Percentiles rank a stretch among this genome's conserved stretches.
Evolutionary conservation across 768 basidiomycete species (phyloP).

Genomic region (Sporobolomyces phaffii): DNA sequence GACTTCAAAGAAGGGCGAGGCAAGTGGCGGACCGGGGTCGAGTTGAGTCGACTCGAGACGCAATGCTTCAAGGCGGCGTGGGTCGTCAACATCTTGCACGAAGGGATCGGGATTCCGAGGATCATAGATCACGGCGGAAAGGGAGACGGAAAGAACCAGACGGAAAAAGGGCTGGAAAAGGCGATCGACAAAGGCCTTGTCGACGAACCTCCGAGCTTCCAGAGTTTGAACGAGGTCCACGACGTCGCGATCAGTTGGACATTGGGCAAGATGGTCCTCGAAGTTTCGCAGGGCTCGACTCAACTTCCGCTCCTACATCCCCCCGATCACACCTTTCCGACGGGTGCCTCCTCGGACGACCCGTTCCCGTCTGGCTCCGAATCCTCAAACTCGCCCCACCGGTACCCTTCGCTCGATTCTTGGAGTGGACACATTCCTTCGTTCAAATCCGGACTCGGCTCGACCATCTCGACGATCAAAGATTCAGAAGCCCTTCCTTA

Average conservation of each 20-base stretch:
- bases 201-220: constrained; percentile 56
- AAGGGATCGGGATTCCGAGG: constrained; percentile 89
- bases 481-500: constrained; percentile 20
- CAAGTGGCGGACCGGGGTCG: constrained; percentile 64
- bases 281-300: constrained; percentile 53
- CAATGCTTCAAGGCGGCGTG: constrained; percentile 99
- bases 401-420: constrained; percentile 2
- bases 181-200: constrained; percentile 75
- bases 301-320: constrained; percentile 14
- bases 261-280: constrained; percentile 95
- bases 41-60: constrained; percentile 80
- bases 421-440: constrained; percentile 33
- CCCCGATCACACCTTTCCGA: not conserved
- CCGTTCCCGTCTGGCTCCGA: not conserved
- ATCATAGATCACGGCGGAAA: constrained; percentile 74
- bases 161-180: constrained; percentile 63
- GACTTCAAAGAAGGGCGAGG: constrained; percentile 56
- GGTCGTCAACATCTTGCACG: constrained; percentile 91
- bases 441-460: constrained; percentile 20
- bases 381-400: not conserved
- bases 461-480: constrained; percentile 24
- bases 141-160: constrained; percentile 49
- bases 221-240: constrained; percentile 82
- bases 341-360: not conserved
- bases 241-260: constrained; percentile 97